Percentiles rank a stretch among this genome's conserved stretches.
Conservation (phyloP, 805 yeast species). For the Blastobotrys chiropterorum region DNA sequence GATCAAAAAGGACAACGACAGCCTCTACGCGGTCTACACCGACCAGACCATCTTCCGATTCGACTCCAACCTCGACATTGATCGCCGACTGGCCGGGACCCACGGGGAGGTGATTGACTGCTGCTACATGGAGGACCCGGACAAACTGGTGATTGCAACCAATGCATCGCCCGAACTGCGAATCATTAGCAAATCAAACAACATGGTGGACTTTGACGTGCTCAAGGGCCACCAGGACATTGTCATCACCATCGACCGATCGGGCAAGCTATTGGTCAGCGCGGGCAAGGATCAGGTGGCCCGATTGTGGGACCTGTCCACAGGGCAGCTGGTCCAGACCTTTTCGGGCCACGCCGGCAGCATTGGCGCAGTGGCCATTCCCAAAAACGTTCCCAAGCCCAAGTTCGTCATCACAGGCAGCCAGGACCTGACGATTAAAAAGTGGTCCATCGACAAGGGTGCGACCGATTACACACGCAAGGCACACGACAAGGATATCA, state of each 20-base stretch:
- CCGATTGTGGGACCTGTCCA: conserved; percentile 62
- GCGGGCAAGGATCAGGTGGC: conserved; percentile 88
- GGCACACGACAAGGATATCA: conserved; percentile 96
- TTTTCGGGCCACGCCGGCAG: conserved; percentile 86
- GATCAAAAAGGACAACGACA: conserved; percentile 22
- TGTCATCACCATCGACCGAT: conserved; percentile 70
- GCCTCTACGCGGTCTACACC: conserved; percentile 53
- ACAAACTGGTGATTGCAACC: conserved; percentile 73
- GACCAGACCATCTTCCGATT: conserved; percentile 75
- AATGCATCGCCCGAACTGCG: conserved; percentile 79
- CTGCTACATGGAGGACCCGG: conserved; percentile 52
- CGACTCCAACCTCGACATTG: conserved; percentile 37
- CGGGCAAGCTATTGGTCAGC: conserved; percentile 86
- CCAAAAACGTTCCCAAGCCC: conserved; percentile 54
- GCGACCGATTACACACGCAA: conserved; percentile 82
- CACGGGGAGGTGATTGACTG: conserved; percentile 94
- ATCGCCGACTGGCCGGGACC: conserved; percentile 73
- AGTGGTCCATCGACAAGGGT: conserved; percentile 53
- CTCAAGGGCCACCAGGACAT: conserved; percentile 82
- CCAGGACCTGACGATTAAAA: conserved; percentile 76
- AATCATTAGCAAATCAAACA: conserved; percentile 48
- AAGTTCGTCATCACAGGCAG: conserved; percentile 75
- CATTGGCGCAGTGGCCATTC: conserved; percentile 74
- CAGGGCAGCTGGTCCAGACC: conserved; percentile 28
- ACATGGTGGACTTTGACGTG: conserved; percentile 54